A percentile compares a stretch with the other conserved stretches of the same genome.
These are phyloP conservation scores for Hymenoscyphus linearis DNA, from an alignment of 2,329 filamentous ascomycete species.

Conservation along the genomic window DNA sequence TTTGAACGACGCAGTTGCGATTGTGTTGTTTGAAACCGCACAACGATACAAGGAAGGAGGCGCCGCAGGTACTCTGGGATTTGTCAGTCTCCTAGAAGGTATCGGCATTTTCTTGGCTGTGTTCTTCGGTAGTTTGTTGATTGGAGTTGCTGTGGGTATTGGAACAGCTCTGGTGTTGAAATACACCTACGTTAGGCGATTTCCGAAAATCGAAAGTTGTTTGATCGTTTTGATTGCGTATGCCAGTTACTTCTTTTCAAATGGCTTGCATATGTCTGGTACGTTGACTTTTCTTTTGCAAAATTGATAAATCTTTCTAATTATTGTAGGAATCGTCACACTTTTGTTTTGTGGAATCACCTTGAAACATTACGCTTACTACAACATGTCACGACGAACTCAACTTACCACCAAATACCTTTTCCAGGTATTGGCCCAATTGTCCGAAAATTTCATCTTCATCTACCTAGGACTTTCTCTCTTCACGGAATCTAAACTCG, in stretches of 20 bases:
- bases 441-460: constrained; percentile 99
- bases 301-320: neutral
- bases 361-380: constrained; percentile 97
- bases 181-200: constrained; percentile 86
- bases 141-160: constrained; percentile 84
- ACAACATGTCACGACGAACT: constrained; percentile 98
- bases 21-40: constrained; percentile 96
- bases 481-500: constrained; percentile 82
- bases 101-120: constrained; percentile 91
- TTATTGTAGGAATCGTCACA: constrained; percentile 67
- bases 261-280: constrained; percentile 95
- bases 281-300: constrained; percentile 36
- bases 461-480: constrained; percentile 94
- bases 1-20: constrained; percentile 95
- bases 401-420: constrained; percentile 97
- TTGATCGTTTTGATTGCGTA: constrained; percentile 91
- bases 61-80: constrained; percentile 62
- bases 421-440: constrained; percentile 88
- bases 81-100: constrained; percentile 83
- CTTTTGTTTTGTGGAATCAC: constrained; percentile 97
- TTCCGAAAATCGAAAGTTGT: constrained; percentile 95
- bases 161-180: constrained; percentile 84
- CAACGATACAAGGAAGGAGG: constrained; percentile 81
- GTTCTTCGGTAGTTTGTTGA: constrained; percentile 89
- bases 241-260: constrained; percentile 95